Percentiles rank a stretch among this genome's conserved stretches.
phyloP scores from a whole-genome alignment of 352 stramenopile genomes.

The Globisporangium barbulae region DNA sequence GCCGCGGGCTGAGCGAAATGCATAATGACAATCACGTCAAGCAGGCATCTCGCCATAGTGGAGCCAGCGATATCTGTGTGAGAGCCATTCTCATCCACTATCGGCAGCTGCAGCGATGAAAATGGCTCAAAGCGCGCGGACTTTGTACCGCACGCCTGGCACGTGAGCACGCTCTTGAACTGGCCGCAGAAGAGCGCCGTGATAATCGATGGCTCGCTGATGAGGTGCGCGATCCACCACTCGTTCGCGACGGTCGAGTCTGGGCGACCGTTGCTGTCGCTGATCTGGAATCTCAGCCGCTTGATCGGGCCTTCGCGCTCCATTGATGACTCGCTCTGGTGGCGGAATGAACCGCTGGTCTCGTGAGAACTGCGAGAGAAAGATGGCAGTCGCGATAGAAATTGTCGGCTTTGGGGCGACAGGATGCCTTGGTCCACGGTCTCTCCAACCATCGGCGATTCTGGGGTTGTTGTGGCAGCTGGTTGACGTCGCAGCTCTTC shows the following conservation, averaged over 20 bases:
- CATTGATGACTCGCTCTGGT: not conserved
- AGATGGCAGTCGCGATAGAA: constrained; percentile 21
- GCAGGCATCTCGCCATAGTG: not conserved
- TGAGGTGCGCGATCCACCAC: constrained; percentile 96
- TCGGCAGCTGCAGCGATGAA: constrained; percentile 66
- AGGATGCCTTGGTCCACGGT: constrained; percentile 41
- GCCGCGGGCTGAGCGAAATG: constrained; percentile 28
- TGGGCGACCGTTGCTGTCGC: constrained; percentile 91
- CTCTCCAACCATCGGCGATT: not conserved
- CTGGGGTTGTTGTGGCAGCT: constrained; percentile 26
- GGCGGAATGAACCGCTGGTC: not conserved
- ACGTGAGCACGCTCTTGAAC: constrained; percentile 94
- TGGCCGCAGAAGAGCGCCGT: constrained; percentile 96
- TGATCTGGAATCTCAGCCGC: constrained; percentile 30
- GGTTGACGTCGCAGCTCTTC: constrained; percentile 88
- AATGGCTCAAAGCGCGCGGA: constrained; percentile 87
- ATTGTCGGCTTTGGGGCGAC: constrained; percentile 29
- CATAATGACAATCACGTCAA: constrained; percentile 35
- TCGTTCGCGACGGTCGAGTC: constrained; percentile 94
- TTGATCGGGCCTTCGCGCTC: not conserved
- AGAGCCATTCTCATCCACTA: constrained; percentile 14
- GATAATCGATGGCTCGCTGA: constrained; percentile 93
- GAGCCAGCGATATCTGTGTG: not conserved
- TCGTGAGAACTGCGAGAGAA: constrained; percentile 7
- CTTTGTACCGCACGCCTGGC: constrained; percentile 81